Percentiles rank a stretch among this genome's conserved stretches.
Conservation (phyloP, 129 eudicot species). For the Smallanthus sonchifolius region DNA sequence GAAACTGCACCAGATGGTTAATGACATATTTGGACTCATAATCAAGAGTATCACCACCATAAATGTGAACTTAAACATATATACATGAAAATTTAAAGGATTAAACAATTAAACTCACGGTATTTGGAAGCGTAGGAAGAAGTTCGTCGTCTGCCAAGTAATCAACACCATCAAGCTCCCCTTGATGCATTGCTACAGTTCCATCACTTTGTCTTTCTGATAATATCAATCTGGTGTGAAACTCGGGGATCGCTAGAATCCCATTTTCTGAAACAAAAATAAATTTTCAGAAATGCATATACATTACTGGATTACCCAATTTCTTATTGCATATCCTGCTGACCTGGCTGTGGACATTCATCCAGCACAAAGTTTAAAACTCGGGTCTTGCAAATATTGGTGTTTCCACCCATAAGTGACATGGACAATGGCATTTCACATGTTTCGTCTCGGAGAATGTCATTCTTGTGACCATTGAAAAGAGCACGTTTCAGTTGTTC, state of each 20-base stretch:
- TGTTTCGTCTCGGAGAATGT: conserved; percentile 47
- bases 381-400: conserved; percentile 66
- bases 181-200: conserved; percentile 65
- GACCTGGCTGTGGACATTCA: conserved; percentile 60
- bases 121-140: conserved; percentile 71
- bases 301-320: neutral
- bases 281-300: neutral
- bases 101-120: conserved; percentile 49
- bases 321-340: conserved; percentile 5
- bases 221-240: conserved; percentile 59
- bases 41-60: neutral
- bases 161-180: conserved; percentile 60
- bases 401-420: conserved; percentile 66
- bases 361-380: conserved; percentile 47
- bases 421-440: conserved; percentile 62
- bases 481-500: conserved; percentile 43
- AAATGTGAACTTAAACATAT: neutral
- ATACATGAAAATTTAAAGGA: neutral
- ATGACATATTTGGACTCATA: neutral
- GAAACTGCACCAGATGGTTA: neutral
- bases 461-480: conserved; percentile 38
- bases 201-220: conserved; percentile 75
- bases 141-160: conserved; percentile 53
- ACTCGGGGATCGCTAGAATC: conserved; percentile 34
- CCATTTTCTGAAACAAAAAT: conserved; percentile 35